These are phyloP conservation scores for Aspergillus brunneoviolaceus DNA, from an alignment of 2,329 filamentous ascomycete species.

Conservation along the genomic window DNA sequence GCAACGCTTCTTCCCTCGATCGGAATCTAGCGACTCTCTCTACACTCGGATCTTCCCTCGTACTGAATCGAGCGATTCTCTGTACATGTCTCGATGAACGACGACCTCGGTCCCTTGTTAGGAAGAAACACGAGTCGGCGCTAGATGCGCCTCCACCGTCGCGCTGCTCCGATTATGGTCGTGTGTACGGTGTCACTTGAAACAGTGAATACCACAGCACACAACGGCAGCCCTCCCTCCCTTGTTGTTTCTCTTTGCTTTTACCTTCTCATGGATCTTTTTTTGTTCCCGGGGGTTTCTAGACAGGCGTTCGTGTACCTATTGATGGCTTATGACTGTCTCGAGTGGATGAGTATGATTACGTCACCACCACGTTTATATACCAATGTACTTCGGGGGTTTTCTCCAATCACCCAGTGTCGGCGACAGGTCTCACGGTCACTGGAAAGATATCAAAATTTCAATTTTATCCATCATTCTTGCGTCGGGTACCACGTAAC, in stretches of 20 bases:
- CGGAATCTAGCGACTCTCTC: constrained; percentile 38
- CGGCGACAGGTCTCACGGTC: background rate
- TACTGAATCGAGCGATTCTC: constrained; percentile 38
- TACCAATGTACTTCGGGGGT: constrained; percentile 5
- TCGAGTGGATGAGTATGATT: background rate
- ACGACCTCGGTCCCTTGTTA: background rate
- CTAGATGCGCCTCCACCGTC: background rate
- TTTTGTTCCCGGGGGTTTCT: constrained; percentile 3
- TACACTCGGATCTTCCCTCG: constrained; percentile 38
- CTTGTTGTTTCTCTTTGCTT: background rate
- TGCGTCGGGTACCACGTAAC: background rate
- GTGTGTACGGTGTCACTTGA: constrained; percentile 3
- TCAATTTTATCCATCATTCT: background rate
- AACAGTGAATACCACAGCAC: background rate
- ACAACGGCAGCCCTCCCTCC: background rate
- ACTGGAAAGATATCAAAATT: background rate
- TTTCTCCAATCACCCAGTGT: background rate
- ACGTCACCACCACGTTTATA: background rate
- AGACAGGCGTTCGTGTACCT: constrained; percentile 8
- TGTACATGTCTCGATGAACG: constrained; percentile 33
- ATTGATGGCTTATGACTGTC: constrained; percentile 6
- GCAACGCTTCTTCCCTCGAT: constrained; percentile 37
- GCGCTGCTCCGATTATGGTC: constrained; percentile 1
- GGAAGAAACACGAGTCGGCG: constrained; percentile 6
- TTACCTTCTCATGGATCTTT: background rate